Evolutionary conservation across 495 filamentous ascomycete genomes (phyloP), one percentile per base, ranked within the genome.

Genomic region (Penicillium ochrochloron): DNA sequence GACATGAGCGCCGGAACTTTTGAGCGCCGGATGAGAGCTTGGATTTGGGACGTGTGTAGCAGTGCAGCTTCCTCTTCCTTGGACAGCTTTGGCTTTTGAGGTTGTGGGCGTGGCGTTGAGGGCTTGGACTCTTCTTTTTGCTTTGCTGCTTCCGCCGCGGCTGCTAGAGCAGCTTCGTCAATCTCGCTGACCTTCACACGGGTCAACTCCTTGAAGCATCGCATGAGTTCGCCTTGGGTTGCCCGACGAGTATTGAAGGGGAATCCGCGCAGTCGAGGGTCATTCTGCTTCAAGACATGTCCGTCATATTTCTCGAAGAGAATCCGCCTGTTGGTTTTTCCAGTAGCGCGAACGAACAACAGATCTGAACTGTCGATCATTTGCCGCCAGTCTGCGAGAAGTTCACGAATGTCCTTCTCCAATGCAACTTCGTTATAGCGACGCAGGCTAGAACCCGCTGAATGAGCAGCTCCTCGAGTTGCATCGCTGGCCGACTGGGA

Each of bases 231-330:
- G 37, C 87, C 90, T 66, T 99, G 93, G 0, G 95, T 99, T 3
- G 95, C 93, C 27, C 95, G 83, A n/a, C 94, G 86, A 11, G 95
- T 99, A 76, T 85, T 96, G 76, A 99, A 98, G 0, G 95, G 95
- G 69, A 99, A 97, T 0, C 91, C 89, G 48, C 96, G 85, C 66
- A 95, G 82, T n/a, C 96, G 84, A 1, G 88, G 82, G 69, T 99
- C 95, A 68, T 93, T 95, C 44, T 86, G 85, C 42, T 85, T 87
- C 56, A 98, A 71, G 3, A 96, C 86, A 70, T 97, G 92, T 2
- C 86, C 91, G 3, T 98, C 94, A 72, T 97, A 95, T 6, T 93
- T 89, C 2, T 92, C 92, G 70, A 97, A 97, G 3, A 99, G 80
- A 12, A 91, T 96, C 56, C 89, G 83, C 10, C 93, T 81, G 69